Evolutionary conservation across 805 yeast species (phyloP).

Genomic region (Cyberlindnera euphorbiiphila): DNA sequence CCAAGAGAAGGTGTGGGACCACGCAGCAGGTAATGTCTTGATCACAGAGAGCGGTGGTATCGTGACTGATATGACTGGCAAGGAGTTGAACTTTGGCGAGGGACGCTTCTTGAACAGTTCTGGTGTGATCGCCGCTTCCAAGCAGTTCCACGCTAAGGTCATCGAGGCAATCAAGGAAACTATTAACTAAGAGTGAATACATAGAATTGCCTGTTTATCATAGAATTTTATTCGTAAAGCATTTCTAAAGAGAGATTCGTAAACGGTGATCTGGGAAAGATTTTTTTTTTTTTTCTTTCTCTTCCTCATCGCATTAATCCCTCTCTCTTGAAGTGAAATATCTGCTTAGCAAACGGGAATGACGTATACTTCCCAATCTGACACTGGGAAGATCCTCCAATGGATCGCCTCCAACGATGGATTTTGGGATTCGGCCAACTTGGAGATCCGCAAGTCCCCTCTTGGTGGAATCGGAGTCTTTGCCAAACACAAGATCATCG

Average conservation of each 20-base stretch:
- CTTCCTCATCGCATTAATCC: background rate
- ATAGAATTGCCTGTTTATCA: no score
- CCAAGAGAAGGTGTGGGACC: conserved; percentile 97
- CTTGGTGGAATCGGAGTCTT: conserved; percentile 76
- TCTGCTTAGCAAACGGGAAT: conserved; percentile 17
- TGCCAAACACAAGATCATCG: conserved; percentile 41
- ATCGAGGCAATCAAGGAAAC: conserved; percentile 27
- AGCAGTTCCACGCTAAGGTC: conserved; percentile 30
- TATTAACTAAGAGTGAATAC: conserved; percentile 1
- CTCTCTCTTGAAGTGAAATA: background rate
- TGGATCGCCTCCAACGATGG: conserved; percentile 59
- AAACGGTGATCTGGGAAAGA: no score
- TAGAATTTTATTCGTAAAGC: no score
- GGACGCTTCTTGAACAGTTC: conserved; percentile 79
- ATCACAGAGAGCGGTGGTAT: conserved; percentile 88
- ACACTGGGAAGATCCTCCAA: conserved; percentile 23
- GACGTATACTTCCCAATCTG: conserved; percentile 30
- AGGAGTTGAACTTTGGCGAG: conserved; percentile 69
- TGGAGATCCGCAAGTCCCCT: conserved; percentile 44
- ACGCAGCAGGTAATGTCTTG: conserved; percentile 90
- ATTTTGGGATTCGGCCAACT: conserved; percentile 45
- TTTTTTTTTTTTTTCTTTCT: no score
- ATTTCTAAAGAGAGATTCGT: background rate
- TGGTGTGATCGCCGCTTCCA: conserved; percentile 85
- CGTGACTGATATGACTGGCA: conserved; percentile 82